Evolutionary conservation across 176 grass and related monocot species (phyloP).

Genomic region (Melocanna baccifera): DNA sequence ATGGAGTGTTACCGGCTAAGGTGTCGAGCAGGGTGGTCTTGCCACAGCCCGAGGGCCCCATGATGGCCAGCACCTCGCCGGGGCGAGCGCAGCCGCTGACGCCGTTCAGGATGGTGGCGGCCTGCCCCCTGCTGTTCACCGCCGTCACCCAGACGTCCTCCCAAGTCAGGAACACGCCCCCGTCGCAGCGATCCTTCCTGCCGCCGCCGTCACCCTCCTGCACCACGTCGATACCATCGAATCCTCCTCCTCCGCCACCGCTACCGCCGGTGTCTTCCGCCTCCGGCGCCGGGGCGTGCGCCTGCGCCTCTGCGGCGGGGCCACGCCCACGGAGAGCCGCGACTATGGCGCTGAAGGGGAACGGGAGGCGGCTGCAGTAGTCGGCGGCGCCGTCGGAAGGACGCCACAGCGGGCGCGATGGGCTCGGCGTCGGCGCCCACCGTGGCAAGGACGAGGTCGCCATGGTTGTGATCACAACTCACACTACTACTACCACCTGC

Average conservation of each 20-base stretch:
- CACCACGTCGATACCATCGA: background rate
- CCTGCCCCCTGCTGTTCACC: background rate
- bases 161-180: slow-evolving; percentile 42
- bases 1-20: slow-evolving; percentile 26
- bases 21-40: slow-evolving; percentile 52
- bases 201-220: background rate
- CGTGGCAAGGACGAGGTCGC: slow-evolving; percentile 12
- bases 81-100: slow-evolving; percentile 41
- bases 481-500: background rate
- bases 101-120: slow-evolving; percentile 29
- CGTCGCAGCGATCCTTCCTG: background rate
- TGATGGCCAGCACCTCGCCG: slow-evolving; percentile 45
- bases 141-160: slow-evolving; percentile 41
- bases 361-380: background rate
- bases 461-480: background rate
- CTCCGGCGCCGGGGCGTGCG: background rate
- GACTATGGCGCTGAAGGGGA: background rate
- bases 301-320: background rate
- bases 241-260: background rate
- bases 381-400: background rate
- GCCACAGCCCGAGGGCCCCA: slow-evolving; percentile 52
- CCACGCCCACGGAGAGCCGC: background rate
- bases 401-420: background rate
- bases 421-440: slow-evolving; percentile 18
- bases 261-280: background rate